A percentile compares a stretch with the other conserved stretches of the same genome.
Evolutionary conservation across 1,284 basidiomycete species (phyloP).

Genomic region (Cryptococcus hybrid): DNA sequence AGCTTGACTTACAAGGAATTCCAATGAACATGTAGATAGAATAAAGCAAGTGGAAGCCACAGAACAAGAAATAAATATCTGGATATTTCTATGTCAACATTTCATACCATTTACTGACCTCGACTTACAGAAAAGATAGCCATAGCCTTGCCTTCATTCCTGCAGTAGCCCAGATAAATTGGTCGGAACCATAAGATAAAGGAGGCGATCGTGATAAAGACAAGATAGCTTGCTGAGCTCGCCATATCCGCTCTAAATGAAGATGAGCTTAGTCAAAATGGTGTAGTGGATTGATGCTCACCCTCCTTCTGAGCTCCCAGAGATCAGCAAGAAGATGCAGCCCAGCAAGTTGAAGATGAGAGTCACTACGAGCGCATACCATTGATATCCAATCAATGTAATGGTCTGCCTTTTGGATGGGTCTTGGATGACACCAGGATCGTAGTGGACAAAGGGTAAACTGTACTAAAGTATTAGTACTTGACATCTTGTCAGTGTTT

Average conservation of each 20-base stretch:
- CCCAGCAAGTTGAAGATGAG: conserved; percentile 87
- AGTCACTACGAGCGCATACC: conserved; percentile 75
- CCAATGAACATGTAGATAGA: conserved; percentile 84
- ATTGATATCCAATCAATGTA: conserved; percentile 82
- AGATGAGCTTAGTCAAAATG: background rate
- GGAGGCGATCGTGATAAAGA: conserved; percentile 74
- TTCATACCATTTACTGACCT: conserved; percentile 26
- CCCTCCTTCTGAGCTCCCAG: conserved; percentile 72
- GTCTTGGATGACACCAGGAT: conserved; percentile 68
- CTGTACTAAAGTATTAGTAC: too few relatives aligned
- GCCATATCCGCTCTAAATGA: conserved; percentile 29
- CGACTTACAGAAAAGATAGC: conserved; percentile 54
- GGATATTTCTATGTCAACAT: background rate
- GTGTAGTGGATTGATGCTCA: conserved; percentile 26
- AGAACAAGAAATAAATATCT: conserved; percentile 95
- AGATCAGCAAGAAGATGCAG: conserved; percentile 79
- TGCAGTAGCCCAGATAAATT: conserved; percentile 96
- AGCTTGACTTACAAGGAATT: conserved; percentile 57
- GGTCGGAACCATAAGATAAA: conserved; percentile 94
- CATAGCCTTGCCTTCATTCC: conserved; percentile 59
- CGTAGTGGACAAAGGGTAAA: conserved; percentile 74
- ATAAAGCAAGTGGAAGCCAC: conserved; percentile 88
- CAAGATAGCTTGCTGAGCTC: conserved; percentile 59
- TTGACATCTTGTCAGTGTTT: too few relatives aligned
- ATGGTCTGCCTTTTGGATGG: conserved; percentile 78